Evolutionary conservation across 305 asterid species (phyloP).

Genomic region (Ajuga reptans): DNA sequence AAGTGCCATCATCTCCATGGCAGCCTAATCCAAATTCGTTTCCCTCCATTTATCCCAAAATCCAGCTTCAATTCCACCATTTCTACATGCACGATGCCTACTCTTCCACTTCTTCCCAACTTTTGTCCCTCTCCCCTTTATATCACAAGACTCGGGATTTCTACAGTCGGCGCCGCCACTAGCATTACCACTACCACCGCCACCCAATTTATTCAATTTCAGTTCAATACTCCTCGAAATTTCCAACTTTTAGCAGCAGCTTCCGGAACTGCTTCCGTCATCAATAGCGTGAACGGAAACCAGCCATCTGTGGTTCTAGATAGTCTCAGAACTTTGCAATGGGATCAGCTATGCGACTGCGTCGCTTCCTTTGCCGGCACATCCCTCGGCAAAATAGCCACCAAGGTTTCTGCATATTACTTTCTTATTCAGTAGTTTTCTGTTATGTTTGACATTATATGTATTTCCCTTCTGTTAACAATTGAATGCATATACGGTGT

Average conservation of each 20-base stretch:
- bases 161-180: constrained; percentile 7
- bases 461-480: neutral
- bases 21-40: constrained; percentile 23
- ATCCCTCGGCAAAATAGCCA: constrained; percentile 55
- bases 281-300: constrained; percentile 9
- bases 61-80: constrained; percentile 22
- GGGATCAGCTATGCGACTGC: constrained; percentile 78
- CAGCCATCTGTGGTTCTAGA: constrained; percentile 50
- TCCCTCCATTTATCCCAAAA: constrained; percentile 30
- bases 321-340: constrained; percentile 79
- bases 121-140: constrained; percentile 20
- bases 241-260: constrained; percentile 21
- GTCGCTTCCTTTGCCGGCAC: constrained; percentile 89
- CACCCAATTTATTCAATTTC: constrained; percentile 30
- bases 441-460: neutral
- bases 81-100: constrained; percentile 23
- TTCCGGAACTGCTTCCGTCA: constrained; percentile 16
- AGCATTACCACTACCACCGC: neutral
- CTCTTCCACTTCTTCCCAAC: constrained; percentile 17
- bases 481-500: neutral
- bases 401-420: constrained; percentile 39
- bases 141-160: constrained; percentile 7
- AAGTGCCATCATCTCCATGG: neutral
- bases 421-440: neutral
- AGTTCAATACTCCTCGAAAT: constrained; percentile 13